phyloP scores from a whole-genome alignment of 208 protist genomes.

The Crithidia sp. region DNA sequence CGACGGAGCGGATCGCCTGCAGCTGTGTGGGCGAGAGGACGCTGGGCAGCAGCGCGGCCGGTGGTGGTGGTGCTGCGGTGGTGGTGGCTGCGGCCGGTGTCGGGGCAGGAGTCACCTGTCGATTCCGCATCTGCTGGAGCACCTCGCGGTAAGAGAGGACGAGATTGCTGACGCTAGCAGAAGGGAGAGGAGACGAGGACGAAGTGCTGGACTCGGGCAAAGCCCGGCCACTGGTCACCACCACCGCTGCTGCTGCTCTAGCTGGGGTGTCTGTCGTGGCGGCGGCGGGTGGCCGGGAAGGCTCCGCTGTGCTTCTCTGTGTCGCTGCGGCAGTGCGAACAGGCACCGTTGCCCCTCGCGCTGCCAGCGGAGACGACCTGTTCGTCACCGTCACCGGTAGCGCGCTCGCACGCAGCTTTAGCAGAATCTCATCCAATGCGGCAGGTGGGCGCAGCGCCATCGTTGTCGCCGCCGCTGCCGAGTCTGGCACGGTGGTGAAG shows the following conservation, averaged over 20 bases:
- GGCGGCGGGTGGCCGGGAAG: background rate
- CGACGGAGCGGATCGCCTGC: background rate
- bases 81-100: background rate
- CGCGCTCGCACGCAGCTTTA: slow-evolving; percentile 14
- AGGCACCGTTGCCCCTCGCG: background rate
- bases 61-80: background rate
- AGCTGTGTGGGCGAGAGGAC: background rate
- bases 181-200: background rate
- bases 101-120: background rate
- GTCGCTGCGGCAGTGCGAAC: background rate
- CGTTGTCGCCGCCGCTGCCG: too few species aligned
- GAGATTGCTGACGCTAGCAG: background rate
- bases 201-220: background rate
- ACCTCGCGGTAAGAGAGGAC: slow-evolving; percentile 7
- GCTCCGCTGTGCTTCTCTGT: background rate
- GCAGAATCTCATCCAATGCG: slow-evolving; percentile 7
- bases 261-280: background rate
- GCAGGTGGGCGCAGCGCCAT: background rate
- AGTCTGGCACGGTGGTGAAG: background rate
- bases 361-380: background rate
- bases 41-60: background rate
- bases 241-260: background rate
- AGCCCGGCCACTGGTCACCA: too few species aligned
- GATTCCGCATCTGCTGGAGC: slow-evolving; percentile 14
- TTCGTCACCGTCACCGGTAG: background rate